Percentiles rank a stretch among this genome's conserved stretches.
phyloP scores from a whole-genome alignment of 345 rosid species.

The Lepidium sativum region DNA sequence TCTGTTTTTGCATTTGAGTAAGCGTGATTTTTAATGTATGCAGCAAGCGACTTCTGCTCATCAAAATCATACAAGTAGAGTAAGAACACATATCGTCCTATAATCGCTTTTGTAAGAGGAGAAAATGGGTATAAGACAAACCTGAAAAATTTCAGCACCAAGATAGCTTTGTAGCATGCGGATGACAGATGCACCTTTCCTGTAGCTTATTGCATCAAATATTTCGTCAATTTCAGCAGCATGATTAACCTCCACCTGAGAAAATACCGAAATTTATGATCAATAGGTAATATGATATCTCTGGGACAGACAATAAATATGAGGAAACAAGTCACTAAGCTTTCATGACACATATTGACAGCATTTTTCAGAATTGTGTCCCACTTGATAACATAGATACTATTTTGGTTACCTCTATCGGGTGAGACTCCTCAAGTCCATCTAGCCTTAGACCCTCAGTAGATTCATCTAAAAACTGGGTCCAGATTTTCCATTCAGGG shows the following conservation, averaged over 20 bases:
- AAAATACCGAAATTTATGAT: not conserved
- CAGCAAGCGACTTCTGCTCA: conserved; percentile 79
- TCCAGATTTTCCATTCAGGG: conserved; percentile 98
- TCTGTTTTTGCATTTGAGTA: conserved; percentile 89
- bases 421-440: conserved; percentile 95
- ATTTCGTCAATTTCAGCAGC: conserved; percentile 90
- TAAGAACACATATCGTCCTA: not conserved
- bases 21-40: conserved; percentile 65
- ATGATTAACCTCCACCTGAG: conserved; percentile 85
- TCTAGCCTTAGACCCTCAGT: conserved; percentile 84
- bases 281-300: not conserved
- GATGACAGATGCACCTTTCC: conserved; percentile 90
- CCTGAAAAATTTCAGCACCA: conserved; percentile 93
- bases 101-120: not conserved
- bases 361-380: not conserved
- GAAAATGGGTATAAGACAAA: conserved; percentile 21
- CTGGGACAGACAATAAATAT: not conserved
- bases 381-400: not conserved
- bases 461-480: conserved; percentile 88
- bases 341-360: not conserved
- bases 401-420: conserved; percentile 65
- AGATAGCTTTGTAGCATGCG: conserved; percentile 96
- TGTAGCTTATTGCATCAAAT: conserved; percentile 91
- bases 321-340: not conserved
- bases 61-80: not conserved